Evolutionary conservation across 2,329 filamentous ascomycete species (phyloP).

Genomic region (Coccinonectria pachysandricola): DNA sequence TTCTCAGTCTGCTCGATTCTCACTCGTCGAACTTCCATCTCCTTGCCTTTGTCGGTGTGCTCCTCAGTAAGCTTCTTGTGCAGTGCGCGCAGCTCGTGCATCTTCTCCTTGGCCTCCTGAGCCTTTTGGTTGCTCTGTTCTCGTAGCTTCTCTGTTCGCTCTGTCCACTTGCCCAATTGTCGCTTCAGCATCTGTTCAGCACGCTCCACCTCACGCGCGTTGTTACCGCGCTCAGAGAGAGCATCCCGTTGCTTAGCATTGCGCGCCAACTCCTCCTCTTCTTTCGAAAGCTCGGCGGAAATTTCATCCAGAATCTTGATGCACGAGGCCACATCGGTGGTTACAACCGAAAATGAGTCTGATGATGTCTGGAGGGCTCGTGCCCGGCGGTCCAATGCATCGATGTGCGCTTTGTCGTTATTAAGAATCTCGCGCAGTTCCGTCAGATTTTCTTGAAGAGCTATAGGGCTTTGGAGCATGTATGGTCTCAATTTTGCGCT

Average conservation of each 20-base stretch:
- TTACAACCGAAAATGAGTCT: constrained; percentile 78
- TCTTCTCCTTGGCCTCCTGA: constrained; percentile 69
- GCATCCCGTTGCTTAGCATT: constrained; percentile 78
- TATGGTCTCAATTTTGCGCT: constrained; percentile 85
- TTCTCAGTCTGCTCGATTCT: constrained; percentile 97
- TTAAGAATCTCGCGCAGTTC: constrained; percentile 72
- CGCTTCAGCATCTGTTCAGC: constrained; percentile 74
- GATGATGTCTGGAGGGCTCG: constrained; percentile 83
- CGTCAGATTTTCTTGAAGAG: constrained; percentile 69
- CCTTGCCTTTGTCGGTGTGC: constrained; percentile 72
- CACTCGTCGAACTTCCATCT: constrained; percentile 87
- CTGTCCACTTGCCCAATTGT: constrained; percentile 76
- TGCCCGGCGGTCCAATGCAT: constrained; percentile 76
- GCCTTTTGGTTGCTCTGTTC: constrained; percentile 75
- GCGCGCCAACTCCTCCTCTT: constrained; percentile 79
- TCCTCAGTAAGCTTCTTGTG: constrained; percentile 79
- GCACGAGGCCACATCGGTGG: constrained; percentile 75
- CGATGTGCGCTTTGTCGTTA: constrained; percentile 74
- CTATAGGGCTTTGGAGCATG: constrained; percentile 76
- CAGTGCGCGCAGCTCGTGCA: constrained; percentile 76
- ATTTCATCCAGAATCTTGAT: constrained; percentile 87
- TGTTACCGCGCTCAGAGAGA: constrained; percentile 77
- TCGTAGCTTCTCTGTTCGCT: constrained; percentile 75
- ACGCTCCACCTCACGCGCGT: constrained; percentile 82
- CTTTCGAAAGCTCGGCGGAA: constrained; percentile 70